phyloP scores from a whole-genome alignment of 2,329 filamentous ascomycete species.

The Furcasterigmium sp. region DNA sequence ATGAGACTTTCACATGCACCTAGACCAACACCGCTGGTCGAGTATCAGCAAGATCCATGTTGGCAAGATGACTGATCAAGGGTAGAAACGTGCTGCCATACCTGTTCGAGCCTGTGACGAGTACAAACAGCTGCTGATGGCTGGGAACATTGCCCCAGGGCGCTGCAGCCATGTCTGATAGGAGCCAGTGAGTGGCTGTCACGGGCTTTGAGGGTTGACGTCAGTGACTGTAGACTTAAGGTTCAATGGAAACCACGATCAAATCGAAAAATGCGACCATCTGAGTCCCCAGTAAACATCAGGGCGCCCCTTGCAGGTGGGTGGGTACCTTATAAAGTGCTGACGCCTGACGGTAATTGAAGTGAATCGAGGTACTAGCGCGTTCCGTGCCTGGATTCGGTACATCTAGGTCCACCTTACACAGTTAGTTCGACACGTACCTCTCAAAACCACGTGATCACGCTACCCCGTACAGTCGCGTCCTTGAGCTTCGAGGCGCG shows the following conservation, averaged over 20 bases:
- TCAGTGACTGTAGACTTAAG: no score
- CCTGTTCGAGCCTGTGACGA: conserved; percentile 87
- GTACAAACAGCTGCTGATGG: conserved; percentile 51
- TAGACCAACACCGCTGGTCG: conserved; percentile 74
- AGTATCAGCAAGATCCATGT: conserved; percentile 19
- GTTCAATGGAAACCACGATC: no score
- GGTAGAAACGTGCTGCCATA: conserved; percentile 29
- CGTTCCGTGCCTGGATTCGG: no score
- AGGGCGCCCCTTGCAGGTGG: no score
- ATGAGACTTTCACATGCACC: conserved; percentile 79
- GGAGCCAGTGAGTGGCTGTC: no score
- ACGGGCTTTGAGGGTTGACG: no score
- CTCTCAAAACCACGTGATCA: not conserved
- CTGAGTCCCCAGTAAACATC: no score
- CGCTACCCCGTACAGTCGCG: conserved; percentile 5
- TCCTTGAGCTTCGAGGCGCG: not conserved
- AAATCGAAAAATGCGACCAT: no score
- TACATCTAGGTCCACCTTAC: no score
- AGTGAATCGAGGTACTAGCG: no score
- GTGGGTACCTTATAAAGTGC: no score
- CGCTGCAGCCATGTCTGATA: conserved; percentile 12
- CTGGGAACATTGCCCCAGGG: conserved; percentile 27
- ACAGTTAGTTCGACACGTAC: not conserved
- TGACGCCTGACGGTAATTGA: no score
- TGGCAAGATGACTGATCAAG: not conserved